Base-by-base conservation (phyloP, 1,284 basidiomycete genomes). In the Trametes versicolor region DNA sequence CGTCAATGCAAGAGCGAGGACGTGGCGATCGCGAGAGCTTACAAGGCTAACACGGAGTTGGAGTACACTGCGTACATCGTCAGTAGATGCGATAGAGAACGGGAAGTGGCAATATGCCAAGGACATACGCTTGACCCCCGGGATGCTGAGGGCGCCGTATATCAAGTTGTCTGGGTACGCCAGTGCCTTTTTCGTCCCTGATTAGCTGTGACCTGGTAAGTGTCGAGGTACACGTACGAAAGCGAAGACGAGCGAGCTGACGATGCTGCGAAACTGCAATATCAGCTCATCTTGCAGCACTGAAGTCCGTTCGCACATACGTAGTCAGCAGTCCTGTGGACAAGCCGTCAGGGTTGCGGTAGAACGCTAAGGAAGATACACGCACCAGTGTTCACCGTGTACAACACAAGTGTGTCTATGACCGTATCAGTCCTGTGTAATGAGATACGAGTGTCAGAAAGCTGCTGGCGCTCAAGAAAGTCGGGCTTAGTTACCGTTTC, bases 361-460 rank as follows among this genome's bases (percentile, higher is more conserved):
- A 9, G 21, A 23, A 2, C 34, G 23, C n/a, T 34, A 9, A 36
- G 17, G 10, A 17, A 5, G 21, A 15, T 19, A n/a, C 8, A 37
- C 48, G 4, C 23, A 59, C 58, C 58, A 12, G 58, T 59, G 39
- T 52, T 59, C 3, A 59, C 27, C 2, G 58, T 59, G 29, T 59
- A 59, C 27, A 52, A 19, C 3, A 59, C 48, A 6, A 58, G 47
- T 8, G 34, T n/a, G 21, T 50, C 39, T n/a, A n/a, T n/a, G 5
- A 66, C 47, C 4, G 51, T 27, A 29, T 66, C 64, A 29, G 51
- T 59, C 21, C 60, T 66, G 17, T 10, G 2, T 8, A 29, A 2
- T 1, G 1, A 34, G 15, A n/a, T n/a, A n/a, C 12, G 12, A 12
- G 2, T 12, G 34, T 55, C 12, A 55, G 19, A 17, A 29, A 8